Percentiles rank a stretch among this genome's conserved stretches.
These are phyloP conservation scores for Cavenderia fasciculata DNA, from an alignment of 78 protist genomes.

Conservation along the genomic window DNA sequence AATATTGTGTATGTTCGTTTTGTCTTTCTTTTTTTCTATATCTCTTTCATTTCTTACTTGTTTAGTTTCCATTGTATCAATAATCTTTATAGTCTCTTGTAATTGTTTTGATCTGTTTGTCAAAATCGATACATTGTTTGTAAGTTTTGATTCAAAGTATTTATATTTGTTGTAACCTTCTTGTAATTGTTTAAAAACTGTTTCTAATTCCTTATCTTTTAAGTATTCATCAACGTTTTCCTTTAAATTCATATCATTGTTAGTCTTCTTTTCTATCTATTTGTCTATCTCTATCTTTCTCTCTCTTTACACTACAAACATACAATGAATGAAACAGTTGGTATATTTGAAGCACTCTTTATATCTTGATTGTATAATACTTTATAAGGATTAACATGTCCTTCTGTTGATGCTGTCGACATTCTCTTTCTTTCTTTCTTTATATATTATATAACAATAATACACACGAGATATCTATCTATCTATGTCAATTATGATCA, in stretches of 20 bases:
- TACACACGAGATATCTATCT: not conserved
- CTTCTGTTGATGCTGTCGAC: not conserved
- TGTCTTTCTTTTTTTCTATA: not conserved
- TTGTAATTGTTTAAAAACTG: slow-evolving; percentile 52
- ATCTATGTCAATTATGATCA: not conserved
- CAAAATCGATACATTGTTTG: slow-evolving; percentile 35
- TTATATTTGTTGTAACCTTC: slow-evolving; percentile 52
- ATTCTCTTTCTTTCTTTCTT: not conserved
- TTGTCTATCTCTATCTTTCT: not conserved
- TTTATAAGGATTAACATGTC: slow-evolving; percentile 29
- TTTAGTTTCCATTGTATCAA: slow-evolving; percentile 26
- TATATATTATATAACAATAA: not conserved
- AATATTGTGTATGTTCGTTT: not conserved
- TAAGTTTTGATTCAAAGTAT: slow-evolving; percentile 55
- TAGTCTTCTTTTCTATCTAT: not conserved
- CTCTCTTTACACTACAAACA: not conserved
- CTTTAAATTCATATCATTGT: not conserved
- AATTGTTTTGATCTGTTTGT: slow-evolving; percentile 59
- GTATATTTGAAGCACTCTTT: slow-evolving; percentile 57
- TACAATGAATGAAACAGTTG: slow-evolving; percentile 47
- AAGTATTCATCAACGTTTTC: slow-evolving; percentile 51
- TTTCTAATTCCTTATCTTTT: slow-evolving; percentile 63
- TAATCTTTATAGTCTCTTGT: slow-evolving; percentile 63
- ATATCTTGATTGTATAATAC: slow-evolving; percentile 31
- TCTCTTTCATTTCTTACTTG: not conserved